Percentiles rank a stretch among this genome's conserved stretches.
Evolutionary conservation across 2,329 filamentous ascomycete species (phyloP).

Genomic region (Scedosporium boydii): DNA sequence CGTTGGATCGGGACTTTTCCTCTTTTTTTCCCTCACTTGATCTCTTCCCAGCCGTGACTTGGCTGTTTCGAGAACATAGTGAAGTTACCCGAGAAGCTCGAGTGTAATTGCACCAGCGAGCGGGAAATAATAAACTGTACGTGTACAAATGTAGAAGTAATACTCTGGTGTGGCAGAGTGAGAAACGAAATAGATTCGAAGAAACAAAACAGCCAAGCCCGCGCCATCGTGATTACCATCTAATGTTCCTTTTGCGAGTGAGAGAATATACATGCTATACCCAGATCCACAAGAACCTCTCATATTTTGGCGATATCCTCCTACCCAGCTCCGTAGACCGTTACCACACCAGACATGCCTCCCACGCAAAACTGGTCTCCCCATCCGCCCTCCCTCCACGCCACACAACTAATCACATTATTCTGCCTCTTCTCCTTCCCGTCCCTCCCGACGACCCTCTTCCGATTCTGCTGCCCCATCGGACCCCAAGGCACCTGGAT

Average conservation of each 20-base stretch:
- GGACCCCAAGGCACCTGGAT: conserved; percentile 51
- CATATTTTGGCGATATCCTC: background rate
- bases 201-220: background rate
- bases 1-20: background rate
- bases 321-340: conserved; percentile 42
- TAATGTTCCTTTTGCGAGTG: background rate
- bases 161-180: background rate
- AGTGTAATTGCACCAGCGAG: background rate
- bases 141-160: background rate
- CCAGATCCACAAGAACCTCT: no score
- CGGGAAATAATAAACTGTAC: background rate
- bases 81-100: no score
- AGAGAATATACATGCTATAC: no score
- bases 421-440: conserved; percentile 49
- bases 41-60: no score
- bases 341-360: conserved; percentile 56
- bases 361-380: conserved; percentile 57
- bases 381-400: conserved; percentile 53
- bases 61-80: no score
- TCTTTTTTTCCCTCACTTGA: background rate
- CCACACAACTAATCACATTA: conserved; percentile 53
- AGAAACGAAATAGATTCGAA: background rate
- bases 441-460: conserved; percentile 46
- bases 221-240: background rate
- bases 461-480: conserved; percentile 34